Percentiles rank a stretch among this genome's conserved stretches.
These are phyloP conservation scores for Mycosphaerella sp. DNA, from an alignment of 2,329 filamentous ascomycete genomes.

Conservation along the genomic window DNA sequence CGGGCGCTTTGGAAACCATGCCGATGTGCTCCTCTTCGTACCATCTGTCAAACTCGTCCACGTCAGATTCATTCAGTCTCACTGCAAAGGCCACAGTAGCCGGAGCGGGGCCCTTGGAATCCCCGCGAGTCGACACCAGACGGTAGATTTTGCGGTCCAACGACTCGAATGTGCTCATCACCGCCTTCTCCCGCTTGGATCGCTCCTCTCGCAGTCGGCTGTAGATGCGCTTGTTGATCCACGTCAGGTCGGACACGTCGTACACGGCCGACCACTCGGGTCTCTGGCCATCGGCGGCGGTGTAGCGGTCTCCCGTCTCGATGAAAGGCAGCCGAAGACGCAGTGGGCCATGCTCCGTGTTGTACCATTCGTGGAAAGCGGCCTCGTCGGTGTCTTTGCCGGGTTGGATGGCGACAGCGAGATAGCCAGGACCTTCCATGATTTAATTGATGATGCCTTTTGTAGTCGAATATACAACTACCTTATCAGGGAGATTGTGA, in stretches of 20 bases:
- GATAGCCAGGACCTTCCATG: constrained; percentile 54
- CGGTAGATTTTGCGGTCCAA: constrained; percentile 69
- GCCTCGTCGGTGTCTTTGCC: constrained; percentile 56
- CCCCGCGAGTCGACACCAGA: constrained; percentile 47
- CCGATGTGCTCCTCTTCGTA: constrained; percentile 67
- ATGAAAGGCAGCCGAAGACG: constrained; percentile 71
- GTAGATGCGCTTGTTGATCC: constrained; percentile 66
- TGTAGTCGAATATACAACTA: neutral
- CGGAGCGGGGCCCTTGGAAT: constrained; percentile 24
- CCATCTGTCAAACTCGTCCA: constrained; percentile 61
- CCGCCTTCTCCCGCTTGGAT: constrained; percentile 42
- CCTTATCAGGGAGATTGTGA: no score
- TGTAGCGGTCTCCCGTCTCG: constrained; percentile 72
- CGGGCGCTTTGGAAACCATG: constrained; percentile 66
- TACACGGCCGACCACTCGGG: constrained; percentile 76
- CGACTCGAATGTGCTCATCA: constrained; percentile 56
- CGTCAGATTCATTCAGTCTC: constrained; percentile 46
- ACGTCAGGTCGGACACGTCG: constrained; percentile 69
- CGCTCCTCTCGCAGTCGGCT: constrained; percentile 56
- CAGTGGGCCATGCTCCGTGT: constrained; percentile 82
- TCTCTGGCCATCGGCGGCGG: constrained; percentile 55
- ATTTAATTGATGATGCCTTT: no score
- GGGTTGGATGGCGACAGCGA: constrained; percentile 85
- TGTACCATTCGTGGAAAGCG: constrained; percentile 89
- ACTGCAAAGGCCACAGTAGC: constrained; percentile 25